Percentiles rank a stretch among this genome's conserved stretches.
These are phyloP conservation scores for Angomonas deanei DNA, from an alignment of 208 protist species.

Conservation along the genomic window DNA sequence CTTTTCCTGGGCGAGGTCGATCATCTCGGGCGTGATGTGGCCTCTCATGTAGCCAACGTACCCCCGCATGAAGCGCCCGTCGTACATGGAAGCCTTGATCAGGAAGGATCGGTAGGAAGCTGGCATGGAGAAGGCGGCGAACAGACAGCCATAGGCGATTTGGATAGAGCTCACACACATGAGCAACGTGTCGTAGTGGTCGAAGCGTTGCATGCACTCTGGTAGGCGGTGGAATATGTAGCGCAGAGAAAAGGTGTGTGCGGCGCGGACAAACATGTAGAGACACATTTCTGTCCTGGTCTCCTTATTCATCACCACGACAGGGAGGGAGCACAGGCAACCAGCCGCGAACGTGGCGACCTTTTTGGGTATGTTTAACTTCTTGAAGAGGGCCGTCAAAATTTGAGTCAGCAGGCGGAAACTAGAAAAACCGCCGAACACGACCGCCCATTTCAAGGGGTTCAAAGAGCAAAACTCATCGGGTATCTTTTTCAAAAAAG, in stretches of 20 bases:
- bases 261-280: constrained; percentile 67
- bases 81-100: constrained; percentile 46
- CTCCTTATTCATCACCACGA: constrained; percentile 64
- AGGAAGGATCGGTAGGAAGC: constrained; percentile 74
- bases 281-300: constrained; percentile 73
- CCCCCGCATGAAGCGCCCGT: constrained; percentile 53
- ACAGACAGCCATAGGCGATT: constrained; percentile 72
- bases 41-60: constrained; percentile 54
- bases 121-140: constrained; percentile 66
- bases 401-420: constrained; percentile 61
- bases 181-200: constrained; percentile 72
- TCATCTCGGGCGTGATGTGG: constrained; percentile 55
- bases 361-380: constrained; percentile 34
- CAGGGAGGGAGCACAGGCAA: constrained; percentile 60
- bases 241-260: constrained; percentile 58
- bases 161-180: constrained; percentile 77
- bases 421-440: constrained; percentile 62
- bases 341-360: constrained; percentile 39
- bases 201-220: constrained; percentile 35
- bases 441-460: constrained; percentile 69
- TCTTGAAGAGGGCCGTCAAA: constrained; percentile 17
- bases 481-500: constrained; percentile 24
- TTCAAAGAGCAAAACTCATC: constrained; percentile 70
- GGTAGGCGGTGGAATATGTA: constrained; percentile 59
- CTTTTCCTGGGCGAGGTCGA: constrained; percentile 48